Evolutionary conservation across 2,329 filamentous ascomycete species (phyloP), one percentile per base, ranked within the genome.

Genomic region (Colletotrichum spaethianum): DNA sequence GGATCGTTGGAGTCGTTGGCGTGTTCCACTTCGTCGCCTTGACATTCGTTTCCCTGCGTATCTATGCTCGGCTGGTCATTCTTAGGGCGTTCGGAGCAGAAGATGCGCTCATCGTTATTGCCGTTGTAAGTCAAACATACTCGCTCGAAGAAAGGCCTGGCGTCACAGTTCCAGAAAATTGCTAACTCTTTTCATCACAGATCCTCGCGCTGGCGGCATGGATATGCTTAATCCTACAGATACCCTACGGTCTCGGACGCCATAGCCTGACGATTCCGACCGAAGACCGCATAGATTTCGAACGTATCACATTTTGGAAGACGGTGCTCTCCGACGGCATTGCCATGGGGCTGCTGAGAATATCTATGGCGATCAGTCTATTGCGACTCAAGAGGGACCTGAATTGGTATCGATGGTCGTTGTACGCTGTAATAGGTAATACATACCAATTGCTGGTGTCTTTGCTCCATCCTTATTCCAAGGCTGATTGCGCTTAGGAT

Each of bases 31-130:
- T 74, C 56, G n/a, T 78, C 38, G 77, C 77, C 7, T 56, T 78
- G 28, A 59, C 73, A 20, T 76, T 77, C 2, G 77, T 77, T 12
- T 65, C 62, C 2, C 63, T 77, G 38, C 75, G 77, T 6, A 72
- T 78, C n/a, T 79, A 78, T 55, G 76, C 75, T 20, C 73, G 77
- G 14, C 52, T 76, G 20, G 57, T 74, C 16, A 57, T 79, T 7
- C 75, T 77, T 23, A 73, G 76, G 0, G 76, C 75, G 2, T 79
- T 78, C 63, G 76, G 77, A n/a, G 70, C 75, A 31, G 78, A 79
- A 61, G 78, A 79, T 73, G 74, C 74, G 0, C 74, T 79, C 36
- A 78, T 79, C 62, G 70, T 75, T 12, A 40, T 76, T 18, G 73
- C 76, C 59, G 44, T 23, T 14, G 77, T 78, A 72, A 64, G 73